Base-by-base conservation (phyloP, 148 eudicot genomes). In the Rhododendron molle region DNA sequence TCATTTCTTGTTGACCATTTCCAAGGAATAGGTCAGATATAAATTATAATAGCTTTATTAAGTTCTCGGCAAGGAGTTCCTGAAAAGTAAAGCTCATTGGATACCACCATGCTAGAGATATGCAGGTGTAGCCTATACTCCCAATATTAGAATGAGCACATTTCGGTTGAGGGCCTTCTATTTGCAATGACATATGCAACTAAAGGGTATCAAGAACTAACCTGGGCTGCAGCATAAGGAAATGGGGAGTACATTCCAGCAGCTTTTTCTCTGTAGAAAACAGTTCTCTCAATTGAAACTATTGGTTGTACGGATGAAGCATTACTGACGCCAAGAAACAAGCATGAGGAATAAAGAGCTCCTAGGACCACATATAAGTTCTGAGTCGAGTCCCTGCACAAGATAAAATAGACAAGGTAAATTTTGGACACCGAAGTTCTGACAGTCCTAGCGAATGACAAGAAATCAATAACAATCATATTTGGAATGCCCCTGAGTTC, bases 231-330 rank as follows among this genome's bases (percentile, higher is more conserved):
- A 65, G 99, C 99, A 83, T 94, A 96, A 44, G 98, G 92, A 65
- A 91, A 65, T 40, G 99, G 91, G 74, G 97, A 92, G 83, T 94
- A 95, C 99, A 96, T 92, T 86, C 99, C 97, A 85, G 99, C 99
- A 58, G 98, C 98, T 86, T 85, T 94, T 89, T 96, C 99, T 86
- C 97, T 85, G 85, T 96, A 96, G 87, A 96, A 96, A 32, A 96
- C 99, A 49, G 96, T 88, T 86, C 99, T 95, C 84, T 93, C 99
- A 83, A 94, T 92, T 46, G 98, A 89, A 86, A 96, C 88, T 36
- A 96, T 86, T 34, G 98, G 97, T 85, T 96, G 99, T 56, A 96
- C 99, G 13, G 96, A 89, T 7, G 98, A 91, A 79, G 98, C 88
- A 84, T 96, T 96, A 80, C 91, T 95, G 71, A 94, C 91, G 12